phyloP scores from a whole-genome alignment of 305 asterid species.

The Fraxinus baroniana region DNA sequence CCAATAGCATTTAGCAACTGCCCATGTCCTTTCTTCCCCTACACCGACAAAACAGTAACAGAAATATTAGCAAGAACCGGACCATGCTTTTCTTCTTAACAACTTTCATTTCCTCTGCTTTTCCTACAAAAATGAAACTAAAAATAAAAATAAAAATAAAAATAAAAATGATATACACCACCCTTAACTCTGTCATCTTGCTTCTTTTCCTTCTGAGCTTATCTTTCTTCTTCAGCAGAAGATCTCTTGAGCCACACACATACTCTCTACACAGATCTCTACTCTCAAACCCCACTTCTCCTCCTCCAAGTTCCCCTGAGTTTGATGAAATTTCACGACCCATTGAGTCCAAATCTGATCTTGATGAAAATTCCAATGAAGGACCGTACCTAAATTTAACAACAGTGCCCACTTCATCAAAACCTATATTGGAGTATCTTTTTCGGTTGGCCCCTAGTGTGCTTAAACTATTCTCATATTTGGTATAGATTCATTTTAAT shows the following conservation, averaged over 20 bases:
- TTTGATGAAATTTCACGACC: constrained; percentile 21
- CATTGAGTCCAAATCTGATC: constrained; percentile 8
- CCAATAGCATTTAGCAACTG: not conserved
- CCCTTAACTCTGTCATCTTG: constrained; percentile 30
- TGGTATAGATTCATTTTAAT: too few species aligned
- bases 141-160: not conserved
- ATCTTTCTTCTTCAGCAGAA: constrained; percentile 46
- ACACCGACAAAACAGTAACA: not conserved
- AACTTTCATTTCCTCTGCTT: constrained; percentile 18
- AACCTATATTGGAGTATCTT: constrained; percentile 10
- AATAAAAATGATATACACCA: constrained; percentile 29
- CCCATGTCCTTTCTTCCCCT: not conserved
- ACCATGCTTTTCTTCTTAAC: constrained; percentile 40
- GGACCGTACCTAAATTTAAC: not conserved
- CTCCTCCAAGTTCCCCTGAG: constrained; percentile 24
- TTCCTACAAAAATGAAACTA: constrained; percentile 22
- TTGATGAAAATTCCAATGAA: constrained; percentile 18
- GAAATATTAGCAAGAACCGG: not conserved
- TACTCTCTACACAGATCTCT: constrained; percentile 31
- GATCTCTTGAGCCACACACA: constrained; percentile 41
- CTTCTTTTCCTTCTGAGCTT: constrained; percentile 40
- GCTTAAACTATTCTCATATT: too few species aligned
- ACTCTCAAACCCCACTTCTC: constrained; percentile 25
- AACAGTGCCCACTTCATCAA: constrained; percentile 12
- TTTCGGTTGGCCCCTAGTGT: not conserved